Evolutionary conservation across 2,329 filamentous ascomycete genomes (phyloP), one percentile per base, ranked within the genome.

Genomic region (Teratosphaeria zuluensis): DNA sequence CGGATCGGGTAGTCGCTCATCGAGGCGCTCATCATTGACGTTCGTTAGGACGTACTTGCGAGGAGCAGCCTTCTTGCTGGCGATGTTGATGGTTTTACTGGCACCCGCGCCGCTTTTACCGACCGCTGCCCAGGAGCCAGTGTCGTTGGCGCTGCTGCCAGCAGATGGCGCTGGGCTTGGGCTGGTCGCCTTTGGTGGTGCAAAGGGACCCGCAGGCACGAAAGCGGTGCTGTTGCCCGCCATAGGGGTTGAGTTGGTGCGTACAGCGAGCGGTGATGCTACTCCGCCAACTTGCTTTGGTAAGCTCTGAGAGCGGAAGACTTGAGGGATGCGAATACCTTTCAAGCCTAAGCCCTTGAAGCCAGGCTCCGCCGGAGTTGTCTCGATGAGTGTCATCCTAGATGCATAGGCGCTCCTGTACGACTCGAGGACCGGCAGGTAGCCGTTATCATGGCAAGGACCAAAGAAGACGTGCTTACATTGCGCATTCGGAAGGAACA

Each of bases 381-480:
- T 75, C 58, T 79, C 76, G 53, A 80, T 69, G 24, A 80, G 67
- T 2, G 76, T 77, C 55, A 79, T 74, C 3, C 73, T 73, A 32
- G 69, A 65, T 28, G 72, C 69, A 51, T 70, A 71, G 42, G 60
- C 57, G 32, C 66, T 72, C 55, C 76, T 76, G 67, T 77, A 78
- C 12, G 73, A 70, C 55, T 78, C 76, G 54, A 79, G 71, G 30
- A 75, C 75, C 24, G 75, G 69, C 33, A 78, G 70, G 56, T 73
- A 78, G 33, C 76, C 77, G 51, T 75, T 74, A 64, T 79, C 77
- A 58, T 77, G 75, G 60, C 75, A 77, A 7, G 76, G 76, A 21
- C 75, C 76, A 60, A 79, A 79, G 62, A 78, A 72, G 64, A 79
- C 74, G 58, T 77, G 75, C 59, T 74, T 75, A 67, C 75, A 77